Conservation (phyloP, 345 rosid genomes). For the Euphorbia pulcherrima region DNA sequence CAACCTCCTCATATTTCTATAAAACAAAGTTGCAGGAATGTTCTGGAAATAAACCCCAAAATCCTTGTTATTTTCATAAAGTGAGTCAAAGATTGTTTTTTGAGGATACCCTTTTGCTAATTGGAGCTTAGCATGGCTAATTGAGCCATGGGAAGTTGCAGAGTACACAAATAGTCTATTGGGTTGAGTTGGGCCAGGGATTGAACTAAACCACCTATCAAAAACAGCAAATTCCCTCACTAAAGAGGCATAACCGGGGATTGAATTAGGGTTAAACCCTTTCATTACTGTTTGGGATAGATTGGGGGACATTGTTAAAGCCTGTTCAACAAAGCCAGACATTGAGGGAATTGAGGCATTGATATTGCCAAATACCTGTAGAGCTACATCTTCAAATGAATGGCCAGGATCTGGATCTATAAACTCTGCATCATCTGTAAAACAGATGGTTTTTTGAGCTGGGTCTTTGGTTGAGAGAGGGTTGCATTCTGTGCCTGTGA, state of each 20-base stretch:
- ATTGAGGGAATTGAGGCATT: slow-evolving; percentile 59
- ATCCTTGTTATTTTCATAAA: slow-evolving; percentile 51
- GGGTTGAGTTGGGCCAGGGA: slow-evolving; percentile 97
- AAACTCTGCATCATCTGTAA: slow-evolving; percentile 80
- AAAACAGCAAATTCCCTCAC: slow-evolving; percentile 74
- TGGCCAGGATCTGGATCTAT: slow-evolving; percentile 99
- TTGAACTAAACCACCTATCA: slow-evolving; percentile 91
- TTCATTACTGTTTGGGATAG: slow-evolving; percentile 78
- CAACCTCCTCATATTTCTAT: slow-evolving; percentile 76
- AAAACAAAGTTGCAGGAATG: slow-evolving; percentile 81
- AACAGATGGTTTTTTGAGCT: slow-evolving; percentile 52
- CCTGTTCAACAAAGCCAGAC: slow-evolving; percentile 91
- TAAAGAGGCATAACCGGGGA: slow-evolving; percentile 63
- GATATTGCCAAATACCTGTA: slow-evolving; percentile 70
- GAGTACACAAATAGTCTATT: slow-evolving; percentile 85
- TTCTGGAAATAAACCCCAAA: slow-evolving; percentile 79
- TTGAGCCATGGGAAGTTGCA: slow-evolving; percentile 93
- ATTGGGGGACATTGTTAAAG: slow-evolving; percentile 63
- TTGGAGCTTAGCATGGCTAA: slow-evolving; percentile 73
- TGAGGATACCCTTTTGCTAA: slow-evolving; percentile 85
- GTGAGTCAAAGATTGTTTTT: slow-evolving; percentile 84
- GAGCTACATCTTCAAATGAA: slow-evolving; percentile 76
- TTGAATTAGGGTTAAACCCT: slow-evolving; percentile 70
- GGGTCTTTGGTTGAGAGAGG: slow-evolving; percentile 47
- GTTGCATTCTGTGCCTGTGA: slow-evolving; percentile 86